Conservation (phyloP, 2,329 filamentous ascomycete genomes). For the Aspergillus novofumigatus region DNA sequence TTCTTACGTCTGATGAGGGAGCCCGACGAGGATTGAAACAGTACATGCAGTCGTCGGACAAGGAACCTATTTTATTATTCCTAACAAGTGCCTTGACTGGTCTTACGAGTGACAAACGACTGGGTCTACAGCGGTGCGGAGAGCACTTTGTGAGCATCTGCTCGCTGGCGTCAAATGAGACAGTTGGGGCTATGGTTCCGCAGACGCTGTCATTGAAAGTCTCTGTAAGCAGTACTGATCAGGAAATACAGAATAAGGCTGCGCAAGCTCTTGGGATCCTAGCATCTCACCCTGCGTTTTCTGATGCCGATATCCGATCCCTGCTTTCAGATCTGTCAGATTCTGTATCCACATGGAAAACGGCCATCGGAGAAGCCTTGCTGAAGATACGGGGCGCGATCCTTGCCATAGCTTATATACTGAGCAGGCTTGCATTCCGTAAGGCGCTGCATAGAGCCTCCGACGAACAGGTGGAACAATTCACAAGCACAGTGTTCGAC, state of each 20-base stretch:
- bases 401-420: slow-evolving; percentile 55
- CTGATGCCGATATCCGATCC: slow-evolving; percentile 39
- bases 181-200: slow-evolving; percentile 48
- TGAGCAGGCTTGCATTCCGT: slow-evolving; percentile 55
- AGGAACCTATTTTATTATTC: slow-evolving; percentile 39
- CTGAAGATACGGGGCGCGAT: slow-evolving; percentile 59
- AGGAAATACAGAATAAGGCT: slow-evolving; percentile 61
- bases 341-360: slow-evolving; percentile 51
- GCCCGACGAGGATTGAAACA: slow-evolving; percentile 53
- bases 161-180: slow-evolving; percentile 51
- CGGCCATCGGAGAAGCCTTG: slow-evolving; percentile 56
- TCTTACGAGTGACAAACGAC: slow-evolving; percentile 36
- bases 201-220: slow-evolving; percentile 53
- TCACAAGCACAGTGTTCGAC: slow-evolving; percentile 45
- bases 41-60: slow-evolving; percentile 30
- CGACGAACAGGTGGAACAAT: slow-evolving; percentile 38
- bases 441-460: slow-evolving; percentile 26
- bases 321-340: slow-evolving; percentile 46
- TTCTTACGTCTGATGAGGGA: slow-evolving; percentile 65
- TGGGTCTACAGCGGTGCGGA: slow-evolving; percentile 43
- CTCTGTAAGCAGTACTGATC: slow-evolving; percentile 67
- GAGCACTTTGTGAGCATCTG: slow-evolving; percentile 52
- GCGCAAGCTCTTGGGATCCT: slow-evolving; percentile 73
- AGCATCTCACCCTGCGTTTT: slow-evolving; percentile 56
- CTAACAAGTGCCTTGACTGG: slow-evolving; percentile 45